Conservation (phyloP, 768 basidiomycete genomes). For the Russula earlei region DNA sequence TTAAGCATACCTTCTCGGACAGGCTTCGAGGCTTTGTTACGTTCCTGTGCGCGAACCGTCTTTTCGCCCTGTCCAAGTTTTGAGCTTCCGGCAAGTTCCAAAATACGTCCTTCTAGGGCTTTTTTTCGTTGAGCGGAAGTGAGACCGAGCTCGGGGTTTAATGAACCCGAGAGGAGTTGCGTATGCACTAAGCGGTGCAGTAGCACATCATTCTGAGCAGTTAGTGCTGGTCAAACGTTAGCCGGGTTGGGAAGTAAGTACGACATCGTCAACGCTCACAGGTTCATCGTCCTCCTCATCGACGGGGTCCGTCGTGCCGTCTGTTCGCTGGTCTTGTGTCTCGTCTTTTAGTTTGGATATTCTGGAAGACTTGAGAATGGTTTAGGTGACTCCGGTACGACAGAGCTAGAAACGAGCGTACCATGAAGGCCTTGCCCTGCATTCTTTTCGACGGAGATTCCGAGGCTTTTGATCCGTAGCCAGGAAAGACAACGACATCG, state of each 20-base stretch:
- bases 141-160: slow-evolving; percentile 50
- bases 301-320: slow-evolving; percentile 26
- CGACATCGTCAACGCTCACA: slow-evolving; percentile 28
- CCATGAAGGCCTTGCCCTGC: slow-evolving; percentile 69
- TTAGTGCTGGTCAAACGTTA: slow-evolving; percentile 47
- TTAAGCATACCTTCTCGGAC: slow-evolving; percentile 60
- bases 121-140: slow-evolving; percentile 61
- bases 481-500: slow-evolving; percentile 52
- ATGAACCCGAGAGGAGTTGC: slow-evolving; percentile 63
- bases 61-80: slow-evolving; percentile 72
- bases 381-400: slow-evolving; percentile 3
- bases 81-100: slow-evolving; percentile 59
- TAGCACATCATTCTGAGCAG: slow-evolving; percentile 64
- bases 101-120: slow-evolving; percentile 66
- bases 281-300: slow-evolving; percentile 48
- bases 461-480: slow-evolving; percentile 24
- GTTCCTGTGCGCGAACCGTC: slow-evolving; percentile 48
- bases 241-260: not conserved
- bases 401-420: slow-evolving; percentile 25
- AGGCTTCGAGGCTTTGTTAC: slow-evolving; percentile 58
- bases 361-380: slow-evolving; percentile 59
- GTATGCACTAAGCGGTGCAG: slow-evolving; percentile 78
- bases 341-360: slow-evolving; percentile 44
- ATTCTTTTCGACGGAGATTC: slow-evolving; percentile 28
- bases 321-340: slow-evolving; percentile 8